phyloP scores from a whole-genome alignment of 495 filamentous ascomycete species.

The Penicillium robsamsonii region DNA sequence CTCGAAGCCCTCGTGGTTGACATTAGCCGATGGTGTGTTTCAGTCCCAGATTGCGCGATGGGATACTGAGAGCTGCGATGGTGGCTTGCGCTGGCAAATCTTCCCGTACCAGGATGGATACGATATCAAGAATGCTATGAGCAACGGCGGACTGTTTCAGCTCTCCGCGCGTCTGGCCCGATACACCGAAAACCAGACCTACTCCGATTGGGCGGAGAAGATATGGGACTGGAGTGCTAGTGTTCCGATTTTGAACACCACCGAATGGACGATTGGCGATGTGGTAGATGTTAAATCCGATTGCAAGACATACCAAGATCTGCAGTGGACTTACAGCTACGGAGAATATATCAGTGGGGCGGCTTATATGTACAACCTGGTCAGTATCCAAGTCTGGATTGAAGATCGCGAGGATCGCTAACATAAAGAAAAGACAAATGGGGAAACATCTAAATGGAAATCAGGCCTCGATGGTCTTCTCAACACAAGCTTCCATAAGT shows the following conservation, averaged over 20 bases:
- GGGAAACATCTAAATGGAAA: conserved; percentile 47
- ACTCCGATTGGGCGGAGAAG: conserved; percentile 66
- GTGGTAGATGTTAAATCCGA: conserved; percentile 45
- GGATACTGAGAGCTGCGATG: conserved; percentile 35
- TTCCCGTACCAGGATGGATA: conserved; percentile 42
- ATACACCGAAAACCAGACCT: conserved; percentile 69
- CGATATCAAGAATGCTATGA: conserved; percentile 63
- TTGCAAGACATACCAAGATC: conserved; percentile 54
- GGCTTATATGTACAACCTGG: conserved; percentile 68
- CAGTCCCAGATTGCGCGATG: conserved; percentile 60
- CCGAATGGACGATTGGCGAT: conserved; percentile 61
- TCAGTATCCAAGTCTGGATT: conserved; percentile 24
- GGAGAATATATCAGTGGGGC: conserved; percentile 68
- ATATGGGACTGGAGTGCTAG: conserved; percentile 64
- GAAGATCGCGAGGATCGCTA: background rate
- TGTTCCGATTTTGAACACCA: conserved; percentile 51
- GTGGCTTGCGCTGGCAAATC: conserved; percentile 53
- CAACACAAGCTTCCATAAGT: conserved; percentile 50
- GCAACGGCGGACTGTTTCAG: conserved; percentile 68
- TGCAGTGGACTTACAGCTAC: conserved; percentile 69
- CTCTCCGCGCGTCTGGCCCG: conserved; percentile 67
- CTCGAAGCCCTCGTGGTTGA: conserved; percentile 58
- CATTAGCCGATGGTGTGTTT: conserved; percentile 70
- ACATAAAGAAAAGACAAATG: conserved; percentile 12
- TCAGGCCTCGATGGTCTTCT: conserved; percentile 56